Percentiles rank a stretch among this genome's conserved stretches.
These are phyloP conservation scores for Groenewaldozyma salmanticensis DNA, from an alignment of 805 yeast species.

Conservation along the genomic window DNA sequence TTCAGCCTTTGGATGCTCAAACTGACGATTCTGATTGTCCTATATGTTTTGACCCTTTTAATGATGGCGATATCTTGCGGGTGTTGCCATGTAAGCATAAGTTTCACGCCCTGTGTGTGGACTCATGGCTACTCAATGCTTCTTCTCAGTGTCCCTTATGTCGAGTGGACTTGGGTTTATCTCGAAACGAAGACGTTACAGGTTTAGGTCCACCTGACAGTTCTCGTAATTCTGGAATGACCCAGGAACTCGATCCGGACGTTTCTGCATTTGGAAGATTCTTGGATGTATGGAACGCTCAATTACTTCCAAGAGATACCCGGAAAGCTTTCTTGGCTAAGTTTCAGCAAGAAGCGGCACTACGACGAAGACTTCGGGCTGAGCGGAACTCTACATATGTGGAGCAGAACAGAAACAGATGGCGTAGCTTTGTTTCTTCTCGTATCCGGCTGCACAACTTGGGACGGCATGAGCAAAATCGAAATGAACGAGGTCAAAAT, in stretches of 20 bases:
- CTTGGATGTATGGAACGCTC: slow-evolving; percentile 25
- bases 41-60: slow-evolving; percentile 63
- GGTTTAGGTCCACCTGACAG: slow-evolving; percentile 13
- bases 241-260: slow-evolving; percentile 13
- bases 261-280: slow-evolving; percentile 20
- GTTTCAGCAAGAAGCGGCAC: slow-evolving; percentile 20
- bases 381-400: slow-evolving; percentile 7
- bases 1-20: slow-evolving; percentile 18
- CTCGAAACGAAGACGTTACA: slow-evolving; percentile 14
- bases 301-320: slow-evolving; percentile 22
- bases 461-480: no score
- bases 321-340: slow-evolving; percentile 20
- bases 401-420: slow-evolving; percentile 14
- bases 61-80: slow-evolving; percentile 49
- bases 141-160: slow-evolving; percentile 81
- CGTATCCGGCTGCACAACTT: slow-evolving; percentile 10
- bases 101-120: slow-evolving; percentile 71
- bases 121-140: slow-evolving; percentile 69
- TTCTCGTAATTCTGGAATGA: background rate
- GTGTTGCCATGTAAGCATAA: slow-evolving; percentile 78
- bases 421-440: slow-evolving; percentile 16
- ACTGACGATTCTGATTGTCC: slow-evolving; percentile 42
- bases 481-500: no score
- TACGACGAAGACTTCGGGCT: slow-evolving; percentile 15
- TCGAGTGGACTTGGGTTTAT: slow-evolving; percentile 45